These are phyloP conservation scores for Turnera subulata DNA, from an alignment of 345 rosid species.

Conservation along the genomic window DNA sequence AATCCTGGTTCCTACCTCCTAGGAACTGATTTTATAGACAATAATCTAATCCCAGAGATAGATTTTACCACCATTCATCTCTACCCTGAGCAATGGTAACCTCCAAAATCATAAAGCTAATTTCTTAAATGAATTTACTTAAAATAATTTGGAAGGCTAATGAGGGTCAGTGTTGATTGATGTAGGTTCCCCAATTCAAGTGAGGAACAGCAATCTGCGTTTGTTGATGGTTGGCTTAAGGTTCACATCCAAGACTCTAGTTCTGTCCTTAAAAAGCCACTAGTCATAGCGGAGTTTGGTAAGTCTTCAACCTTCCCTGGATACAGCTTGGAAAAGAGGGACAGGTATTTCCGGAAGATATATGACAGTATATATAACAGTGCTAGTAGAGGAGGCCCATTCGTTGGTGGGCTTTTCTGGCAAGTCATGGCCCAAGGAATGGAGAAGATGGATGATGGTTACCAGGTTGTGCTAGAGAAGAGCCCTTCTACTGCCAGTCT, in stretches of 20 bases:
- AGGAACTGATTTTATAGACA: slow-evolving; percentile 69
- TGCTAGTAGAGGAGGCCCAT: slow-evolving; percentile 40
- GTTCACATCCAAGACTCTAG: slow-evolving; percentile 45
- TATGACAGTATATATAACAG: slow-evolving; percentile 43
- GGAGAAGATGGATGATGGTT: slow-evolving; percentile 48
- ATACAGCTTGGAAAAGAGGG: slow-evolving; percentile 44
- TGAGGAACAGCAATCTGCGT: slow-evolving; percentile 33
- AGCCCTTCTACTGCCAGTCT: slow-evolving; percentile 53
- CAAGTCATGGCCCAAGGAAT: slow-evolving; percentile 51
- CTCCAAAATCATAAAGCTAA: too few species aligned
- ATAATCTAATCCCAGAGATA: slow-evolving; percentile 47
- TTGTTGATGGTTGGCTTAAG: slow-evolving; percentile 49
- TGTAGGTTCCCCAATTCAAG: slow-evolving; percentile 50
- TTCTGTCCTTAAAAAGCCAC: slow-evolving; percentile 45
- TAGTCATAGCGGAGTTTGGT: slow-evolving; percentile 61
- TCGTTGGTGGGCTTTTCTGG: slow-evolving; percentile 69
- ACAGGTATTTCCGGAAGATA: slow-evolving; percentile 39
- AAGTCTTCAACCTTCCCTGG: slow-evolving; percentile 43
- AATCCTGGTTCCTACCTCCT: slow-evolving; percentile 32
- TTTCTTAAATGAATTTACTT: too few species aligned
- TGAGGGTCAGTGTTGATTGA: too few species aligned
- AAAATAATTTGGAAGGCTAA: too few species aligned
- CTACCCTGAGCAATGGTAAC: slow-evolving; percentile 74
- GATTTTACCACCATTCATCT: slow-evolving; percentile 75
- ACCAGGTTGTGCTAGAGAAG: slow-evolving; percentile 50